Conservation (phyloP, 306 rosid species). For the Crotalaria pallida region DNA sequence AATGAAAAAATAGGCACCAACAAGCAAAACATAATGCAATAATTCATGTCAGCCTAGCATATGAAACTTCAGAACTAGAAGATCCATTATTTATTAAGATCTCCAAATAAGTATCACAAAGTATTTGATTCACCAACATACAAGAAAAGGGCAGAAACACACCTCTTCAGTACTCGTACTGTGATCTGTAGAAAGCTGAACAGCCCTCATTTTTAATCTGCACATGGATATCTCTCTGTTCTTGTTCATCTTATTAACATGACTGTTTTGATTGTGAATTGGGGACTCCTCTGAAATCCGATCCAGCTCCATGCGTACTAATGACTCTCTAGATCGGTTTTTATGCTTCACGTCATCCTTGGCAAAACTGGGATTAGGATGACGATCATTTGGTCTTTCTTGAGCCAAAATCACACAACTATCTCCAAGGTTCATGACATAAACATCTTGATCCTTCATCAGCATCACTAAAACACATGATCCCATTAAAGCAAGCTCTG, state of each 20-base stretch:
- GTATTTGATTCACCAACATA: neutral
- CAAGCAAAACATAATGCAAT: neutral
- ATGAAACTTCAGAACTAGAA: constrained; percentile 5
- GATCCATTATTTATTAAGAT: neutral
- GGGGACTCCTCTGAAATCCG: constrained; percentile 71
- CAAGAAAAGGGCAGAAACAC: neutral
- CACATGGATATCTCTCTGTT: constrained; percentile 51
- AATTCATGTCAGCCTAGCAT: neutral
- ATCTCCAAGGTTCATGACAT: constrained; percentile 71
- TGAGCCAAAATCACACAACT: constrained; percentile 63
- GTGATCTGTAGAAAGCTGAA: constrained; percentile 71
- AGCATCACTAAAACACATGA: constrained; percentile 69
- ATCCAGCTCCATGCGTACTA: constrained; percentile 62
- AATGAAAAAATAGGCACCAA: neutral
- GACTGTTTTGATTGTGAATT: constrained; percentile 46
- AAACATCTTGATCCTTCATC: constrained; percentile 75
- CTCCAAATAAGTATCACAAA: neutral
- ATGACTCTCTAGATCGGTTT: constrained; percentile 58
- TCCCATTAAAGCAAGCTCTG: constrained; percentile 70
- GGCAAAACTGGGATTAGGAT: constrained; percentile 38
- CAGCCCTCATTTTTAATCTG: constrained; percentile 59
- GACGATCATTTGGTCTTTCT: constrained; percentile 54
- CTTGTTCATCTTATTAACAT: constrained; percentile 46
- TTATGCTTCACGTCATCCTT: constrained; percentile 52
- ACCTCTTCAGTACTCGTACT: constrained; percentile 59